Conservation (phyloP, 352 stramenopile genomes). For the Globisporangium yorkense region DNA sequence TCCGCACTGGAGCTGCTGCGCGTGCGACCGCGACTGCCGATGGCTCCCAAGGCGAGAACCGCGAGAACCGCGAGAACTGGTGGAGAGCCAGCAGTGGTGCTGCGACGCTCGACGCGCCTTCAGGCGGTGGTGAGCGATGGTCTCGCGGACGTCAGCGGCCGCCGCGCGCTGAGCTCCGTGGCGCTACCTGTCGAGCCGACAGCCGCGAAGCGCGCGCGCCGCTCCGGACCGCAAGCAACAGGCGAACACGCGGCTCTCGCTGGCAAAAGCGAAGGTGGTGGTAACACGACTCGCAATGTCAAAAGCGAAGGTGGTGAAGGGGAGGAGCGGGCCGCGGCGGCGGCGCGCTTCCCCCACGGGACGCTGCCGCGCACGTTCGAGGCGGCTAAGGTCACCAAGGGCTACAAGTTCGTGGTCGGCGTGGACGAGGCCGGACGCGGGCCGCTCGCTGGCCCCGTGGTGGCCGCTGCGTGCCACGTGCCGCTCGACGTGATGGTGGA, state of each 20-base stretch:
- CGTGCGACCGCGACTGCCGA: not conserved
- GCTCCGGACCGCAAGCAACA: not conserved
- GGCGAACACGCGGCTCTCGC: not conserved
- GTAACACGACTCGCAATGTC: too few relatives aligned
- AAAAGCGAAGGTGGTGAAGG: too few relatives aligned
- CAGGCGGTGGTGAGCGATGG: not conserved
- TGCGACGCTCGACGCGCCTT: not conserved
- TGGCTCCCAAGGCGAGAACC: too few relatives aligned
- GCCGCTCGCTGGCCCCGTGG: constrained; percentile 90
- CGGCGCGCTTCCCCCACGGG: constrained; percentile 32
- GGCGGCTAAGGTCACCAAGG: constrained; percentile 35
- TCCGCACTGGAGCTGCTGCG: not conserved
- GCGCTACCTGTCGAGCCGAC: not conserved
- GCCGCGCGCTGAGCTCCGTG: not conserved
- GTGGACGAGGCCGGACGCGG: constrained; percentile 96
- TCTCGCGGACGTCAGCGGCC: not conserved
- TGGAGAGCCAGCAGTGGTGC: not conserved
- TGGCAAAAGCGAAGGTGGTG: not conserved
- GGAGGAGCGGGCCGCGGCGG: not conserved
- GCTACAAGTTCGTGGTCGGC: constrained; percentile 83
- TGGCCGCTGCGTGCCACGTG: constrained; percentile 69
- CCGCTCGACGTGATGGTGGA: constrained; percentile 73
- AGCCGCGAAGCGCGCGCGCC: not conserved
- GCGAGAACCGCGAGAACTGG: not conserved
- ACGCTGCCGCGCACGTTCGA: constrained; percentile 61